A percentile compares a stretch with the other conserved stretches of the same genome.
These are phyloP conservation scores for Raddia guianensis DNA, from an alignment of 176 grass and related monocot genomes.

Conservation along the genomic window DNA sequence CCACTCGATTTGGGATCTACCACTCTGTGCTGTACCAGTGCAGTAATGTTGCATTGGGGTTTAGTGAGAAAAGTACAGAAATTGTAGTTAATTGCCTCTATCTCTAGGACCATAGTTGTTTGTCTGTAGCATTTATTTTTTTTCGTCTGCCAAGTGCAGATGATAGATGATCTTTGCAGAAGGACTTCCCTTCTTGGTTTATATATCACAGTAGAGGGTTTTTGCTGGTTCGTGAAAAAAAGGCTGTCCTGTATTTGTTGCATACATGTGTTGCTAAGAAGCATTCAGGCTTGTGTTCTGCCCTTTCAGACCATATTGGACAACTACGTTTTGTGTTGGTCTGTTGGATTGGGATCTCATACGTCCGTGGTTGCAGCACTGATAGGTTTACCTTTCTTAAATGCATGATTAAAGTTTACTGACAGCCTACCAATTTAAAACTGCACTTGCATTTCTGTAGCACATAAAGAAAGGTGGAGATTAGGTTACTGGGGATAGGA, in stretches of 20 bases:
- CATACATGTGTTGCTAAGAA: neutral
- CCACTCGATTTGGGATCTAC: neutral
- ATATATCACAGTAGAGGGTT: neutral
- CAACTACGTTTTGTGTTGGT: neutral
- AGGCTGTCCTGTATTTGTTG: neutral
- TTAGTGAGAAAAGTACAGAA: slow-evolving; percentile 13
- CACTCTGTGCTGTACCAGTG: neutral
- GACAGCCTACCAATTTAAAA: neutral
- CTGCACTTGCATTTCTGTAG: neutral
- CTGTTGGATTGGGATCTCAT: neutral
- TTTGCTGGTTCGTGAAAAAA: slow-evolving; percentile 11
- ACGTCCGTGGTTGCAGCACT: slow-evolving; percentile 5
- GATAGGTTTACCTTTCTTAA: neutral
- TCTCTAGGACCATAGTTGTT: neutral
- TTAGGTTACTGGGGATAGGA: neutral
- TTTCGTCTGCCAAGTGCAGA: neutral
- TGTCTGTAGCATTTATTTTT: neutral
- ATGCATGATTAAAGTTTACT: slow-evolving; percentile 2
- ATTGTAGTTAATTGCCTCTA: neutral
- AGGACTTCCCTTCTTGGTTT: neutral
- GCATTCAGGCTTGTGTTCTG: neutral
- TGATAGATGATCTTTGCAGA: neutral
- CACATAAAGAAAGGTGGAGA: neutral
- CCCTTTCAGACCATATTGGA: neutral
- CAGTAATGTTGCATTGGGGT: neutral